Evolutionary conservation across 2,329 filamentous ascomycete genomes (phyloP), one percentile per base, ranked within the genome.

Genomic region (Mycosphaerella sp.): DNA sequence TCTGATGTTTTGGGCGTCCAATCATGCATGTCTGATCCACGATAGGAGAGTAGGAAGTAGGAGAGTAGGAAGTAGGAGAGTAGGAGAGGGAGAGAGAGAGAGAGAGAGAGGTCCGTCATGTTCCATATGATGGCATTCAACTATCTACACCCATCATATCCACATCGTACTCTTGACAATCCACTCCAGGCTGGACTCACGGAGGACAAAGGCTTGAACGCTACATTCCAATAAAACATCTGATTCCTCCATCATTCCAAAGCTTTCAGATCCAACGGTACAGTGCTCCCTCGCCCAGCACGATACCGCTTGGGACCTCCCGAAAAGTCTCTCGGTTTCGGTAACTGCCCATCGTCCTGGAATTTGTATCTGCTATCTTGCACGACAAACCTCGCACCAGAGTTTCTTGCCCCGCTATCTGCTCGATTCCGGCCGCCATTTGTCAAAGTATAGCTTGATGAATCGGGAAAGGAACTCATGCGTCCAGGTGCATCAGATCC

Each of bases 211-310:
- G 34, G 34, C 54, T 56, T 50, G 49, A 56, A 56, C 54, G 54
- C 54, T 56, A 7, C 34, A 38, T n/a, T 38, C 10, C 34, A 38
- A 38, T 14, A 46, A 52, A 52, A 11, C 43, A 29, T 53, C 41
- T 41, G 41, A 3, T 12, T 12, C 8, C 26, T 26, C 12, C 14
- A 29, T 57, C 53, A 77, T 45, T 74, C 71, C 55, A 86, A 78
- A 11, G 79, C 76, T 61, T 77, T 82, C 67, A 98, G 72, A 75
- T 97, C 89, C 64, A 97, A 75, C 31, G 93, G 93, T 62, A 97
- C 91, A 75, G 88, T 96, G 73, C 90, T 96, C 32, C 90, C 92
- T 67, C 92, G 81, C 7, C 93, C 93, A 36, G 93, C 93, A 59
- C 92, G 80, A 72, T 97, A 98, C 68, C 82, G 83, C 69, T 86